Evolutionary conservation across 202 grass and related monocot species (phyloP).

Genomic region (Eragrostis tef): DNA sequence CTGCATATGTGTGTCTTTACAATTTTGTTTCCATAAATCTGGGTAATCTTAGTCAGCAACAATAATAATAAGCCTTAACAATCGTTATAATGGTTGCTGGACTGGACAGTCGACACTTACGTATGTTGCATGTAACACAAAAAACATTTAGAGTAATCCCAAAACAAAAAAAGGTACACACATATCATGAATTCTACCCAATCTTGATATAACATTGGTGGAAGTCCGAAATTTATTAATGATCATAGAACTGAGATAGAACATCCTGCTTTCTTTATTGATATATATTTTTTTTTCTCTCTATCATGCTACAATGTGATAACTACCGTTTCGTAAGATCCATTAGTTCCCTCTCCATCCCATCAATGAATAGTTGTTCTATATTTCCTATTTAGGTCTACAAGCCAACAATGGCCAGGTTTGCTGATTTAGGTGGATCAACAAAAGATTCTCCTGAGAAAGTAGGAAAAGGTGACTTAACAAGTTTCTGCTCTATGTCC

Average conservation of each 20-base stretch:
- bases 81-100: conserved; percentile 6
- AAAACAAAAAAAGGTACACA: conserved; percentile 19
- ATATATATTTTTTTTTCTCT: not conserved
- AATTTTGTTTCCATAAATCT: not conserved
- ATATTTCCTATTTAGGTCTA: conserved; percentile 70
- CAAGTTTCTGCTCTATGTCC: conserved; percentile 13
- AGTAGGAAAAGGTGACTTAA: conserved; percentile 70
- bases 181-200: conserved; percentile 14
- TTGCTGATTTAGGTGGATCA: conserved; percentile 87
- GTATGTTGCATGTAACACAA: not conserved
- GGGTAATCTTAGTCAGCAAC: not conserved
- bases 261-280: not conserved
- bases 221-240: not conserved
- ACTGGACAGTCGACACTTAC: no score
- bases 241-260: not conserved
- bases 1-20: conserved; percentile 25
- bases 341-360: not conserved
- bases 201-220: not conserved
- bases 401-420: conserved; percentile 77
- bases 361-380: conserved; percentile 35
- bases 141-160: conserved; percentile 15
- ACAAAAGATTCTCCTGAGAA: conserved; percentile 66
- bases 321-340: no score
- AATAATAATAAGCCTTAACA: conserved; percentile 7
- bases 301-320: no score